phyloP scores from a whole-genome alignment of 306 rosid species.

The Lagenaria siceraria region DNA sequence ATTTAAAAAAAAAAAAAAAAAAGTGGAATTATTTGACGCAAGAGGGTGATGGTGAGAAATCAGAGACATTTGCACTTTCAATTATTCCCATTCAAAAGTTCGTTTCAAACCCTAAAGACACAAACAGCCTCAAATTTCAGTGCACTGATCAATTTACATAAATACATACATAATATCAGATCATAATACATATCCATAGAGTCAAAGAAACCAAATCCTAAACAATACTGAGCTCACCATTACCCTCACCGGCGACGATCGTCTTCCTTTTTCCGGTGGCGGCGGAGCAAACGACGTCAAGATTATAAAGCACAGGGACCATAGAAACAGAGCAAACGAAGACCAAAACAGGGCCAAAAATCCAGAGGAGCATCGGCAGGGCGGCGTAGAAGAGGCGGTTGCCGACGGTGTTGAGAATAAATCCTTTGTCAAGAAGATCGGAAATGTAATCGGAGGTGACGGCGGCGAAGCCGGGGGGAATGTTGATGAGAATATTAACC shows the following conservation, averaged over 20 bases:
- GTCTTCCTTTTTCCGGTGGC: slow-evolving; percentile 6
- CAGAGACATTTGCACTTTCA: neutral
- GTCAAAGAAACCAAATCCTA: neutral
- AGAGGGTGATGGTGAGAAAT: neutral
- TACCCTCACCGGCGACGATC: slow-evolving; percentile 7
- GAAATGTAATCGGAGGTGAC: slow-evolving; percentile 47
- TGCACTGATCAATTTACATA: neutral
- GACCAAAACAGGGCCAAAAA: slow-evolving; percentile 84
- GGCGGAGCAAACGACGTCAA: slow-evolving; percentile 40
- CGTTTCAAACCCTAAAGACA: neutral
- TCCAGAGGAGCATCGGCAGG: slow-evolving; percentile 76
- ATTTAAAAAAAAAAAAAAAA: no score
- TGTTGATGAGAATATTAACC: slow-evolving; percentile 75
- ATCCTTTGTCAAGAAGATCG: slow-evolving; percentile 66
- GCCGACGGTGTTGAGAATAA: slow-evolving; percentile 58
- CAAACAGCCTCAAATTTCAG: neutral
- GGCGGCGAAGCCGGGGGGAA: slow-evolving; percentile 33
- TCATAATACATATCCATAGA: no score
- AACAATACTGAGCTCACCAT: neutral
- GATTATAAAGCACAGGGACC: slow-evolving; percentile 77
- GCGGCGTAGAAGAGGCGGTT: slow-evolving; percentile 75
- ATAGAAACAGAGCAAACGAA: slow-evolving; percentile 51
- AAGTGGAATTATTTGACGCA: no score
- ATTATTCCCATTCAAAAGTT: neutral
- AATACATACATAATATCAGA: neutral